Evolutionary conservation across 1,284 basidiomycete genomes (phyloP).

Genomic region (Ustilago loliicola): DNA sequence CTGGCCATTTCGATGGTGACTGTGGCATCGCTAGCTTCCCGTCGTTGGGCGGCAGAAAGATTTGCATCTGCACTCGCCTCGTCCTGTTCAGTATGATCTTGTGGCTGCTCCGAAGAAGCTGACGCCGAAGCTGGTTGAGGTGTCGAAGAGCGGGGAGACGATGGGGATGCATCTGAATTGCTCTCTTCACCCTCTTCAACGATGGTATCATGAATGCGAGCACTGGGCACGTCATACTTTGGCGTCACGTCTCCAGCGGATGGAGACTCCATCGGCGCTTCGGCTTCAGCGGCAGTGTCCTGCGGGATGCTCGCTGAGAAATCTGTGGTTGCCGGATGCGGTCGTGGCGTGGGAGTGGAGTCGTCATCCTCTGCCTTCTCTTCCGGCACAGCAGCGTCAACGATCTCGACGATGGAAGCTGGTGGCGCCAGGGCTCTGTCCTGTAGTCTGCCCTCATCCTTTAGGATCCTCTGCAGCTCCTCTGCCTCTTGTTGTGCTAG

Average conservation of each 20-base stretch:
- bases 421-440: slow-evolving; percentile 29
- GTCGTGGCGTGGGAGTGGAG: slow-evolving; percentile 14
- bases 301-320: not conserved
- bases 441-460: slow-evolving; percentile 49
- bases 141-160: slow-evolving; percentile 20
- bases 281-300: not conserved
- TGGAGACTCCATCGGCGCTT: slow-evolving; percentile 19
- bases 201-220: slow-evolving; percentile 43
- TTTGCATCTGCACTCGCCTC: not conserved
- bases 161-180: slow-evolving; percentile 35
- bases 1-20: slow-evolving; percentile 36
- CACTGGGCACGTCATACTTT: slow-evolving; percentile 28
- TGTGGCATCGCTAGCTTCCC: slow-evolving; percentile 40
- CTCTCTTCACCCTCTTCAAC: slow-evolving; percentile 48
- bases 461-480: slow-evolving; percentile 51
- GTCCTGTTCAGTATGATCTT: not conserved
- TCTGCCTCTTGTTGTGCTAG: slow-evolving; percentile 46
- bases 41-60: not conserved
- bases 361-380: slow-evolving; percentile 2
- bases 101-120: not conserved
- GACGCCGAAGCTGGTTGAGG: slow-evolving; percentile 14
- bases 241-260: slow-evolving; percentile 26
- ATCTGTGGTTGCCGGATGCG: not conserved
- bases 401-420: slow-evolving; percentile 28
- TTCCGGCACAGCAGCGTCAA: slow-evolving; percentile 4